Percentiles rank a stretch among this genome's conserved stretches.
phyloP scores from a whole-genome alignment of 2,329 filamentous ascomycete species.

The Dendrostoma leiphaemia region DNA sequence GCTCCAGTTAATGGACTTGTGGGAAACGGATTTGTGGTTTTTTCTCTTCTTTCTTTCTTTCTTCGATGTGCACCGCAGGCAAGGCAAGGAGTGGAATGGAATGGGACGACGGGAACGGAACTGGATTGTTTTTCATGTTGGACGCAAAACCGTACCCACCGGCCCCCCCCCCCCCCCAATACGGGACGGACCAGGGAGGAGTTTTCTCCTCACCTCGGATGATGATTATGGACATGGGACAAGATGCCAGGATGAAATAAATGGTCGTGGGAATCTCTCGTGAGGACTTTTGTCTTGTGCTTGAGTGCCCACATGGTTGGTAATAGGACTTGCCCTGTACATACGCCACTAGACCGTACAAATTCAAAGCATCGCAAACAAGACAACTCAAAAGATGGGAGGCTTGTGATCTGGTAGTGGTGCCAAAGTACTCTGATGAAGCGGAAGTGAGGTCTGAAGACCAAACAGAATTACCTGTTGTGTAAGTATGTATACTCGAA shows the following conservation, averaged over 20 bases:
- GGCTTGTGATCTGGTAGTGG: too few species aligned
- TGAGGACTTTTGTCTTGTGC: too few species aligned
- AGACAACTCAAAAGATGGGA: neutral
- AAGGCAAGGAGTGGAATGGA: neutral
- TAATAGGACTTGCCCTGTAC: constrained; percentile 15
- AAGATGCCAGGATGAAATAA: neutral
- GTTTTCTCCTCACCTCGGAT: neutral
- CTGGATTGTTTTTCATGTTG: neutral
- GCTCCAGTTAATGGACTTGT: neutral
- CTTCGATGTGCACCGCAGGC: too few species aligned
- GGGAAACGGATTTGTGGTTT: neutral
- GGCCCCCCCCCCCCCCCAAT: too few species aligned
- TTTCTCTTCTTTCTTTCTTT: neutral
- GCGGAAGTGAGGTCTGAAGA: neutral
- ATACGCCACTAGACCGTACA: constrained; percentile 16
- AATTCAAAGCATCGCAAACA: constrained; percentile 2
- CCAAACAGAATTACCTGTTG: too few species aligned
- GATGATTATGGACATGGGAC: neutral
- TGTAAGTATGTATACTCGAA: too few species aligned
- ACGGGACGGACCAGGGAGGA: neutral
- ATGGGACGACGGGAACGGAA: too few species aligned
- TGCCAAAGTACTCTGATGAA: too few species aligned
- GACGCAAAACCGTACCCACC: too few species aligned
- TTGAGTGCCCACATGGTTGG: constrained; percentile 1
- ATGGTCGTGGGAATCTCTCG: neutral